A percentile compares a stretch with the other conserved stretches of the same genome.
Conservation (phyloP, 208 protist genomes). For the Leishmania guyanensis region DNA sequence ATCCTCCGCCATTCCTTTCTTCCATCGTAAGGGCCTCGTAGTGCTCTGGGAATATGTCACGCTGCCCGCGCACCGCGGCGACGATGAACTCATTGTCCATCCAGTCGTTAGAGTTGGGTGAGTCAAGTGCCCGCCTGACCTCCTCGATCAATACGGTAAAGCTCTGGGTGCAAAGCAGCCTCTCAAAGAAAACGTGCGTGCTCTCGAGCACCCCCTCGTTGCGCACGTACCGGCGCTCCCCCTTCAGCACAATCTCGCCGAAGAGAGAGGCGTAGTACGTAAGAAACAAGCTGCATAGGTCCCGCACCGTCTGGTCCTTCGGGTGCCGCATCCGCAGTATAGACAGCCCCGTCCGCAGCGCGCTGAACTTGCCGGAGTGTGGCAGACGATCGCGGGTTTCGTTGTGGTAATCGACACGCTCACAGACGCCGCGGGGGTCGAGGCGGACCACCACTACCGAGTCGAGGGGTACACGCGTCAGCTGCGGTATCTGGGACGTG, state of each 20-base stretch:
- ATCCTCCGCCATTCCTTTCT: constrained; percentile 67
- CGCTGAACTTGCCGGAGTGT: constrained; percentile 66
- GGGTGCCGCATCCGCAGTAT: constrained; percentile 58
- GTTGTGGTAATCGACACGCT: constrained; percentile 58
- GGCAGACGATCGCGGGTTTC: constrained; percentile 56
- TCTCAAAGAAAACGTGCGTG: constrained; percentile 51
- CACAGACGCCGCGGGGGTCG: constrained; percentile 52
- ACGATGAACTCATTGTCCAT: constrained; percentile 90
- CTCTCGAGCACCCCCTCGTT: constrained; percentile 18
- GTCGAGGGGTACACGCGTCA: constrained; percentile 50
- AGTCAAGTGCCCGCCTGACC: constrained; percentile 49
- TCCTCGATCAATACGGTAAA: constrained; percentile 63
- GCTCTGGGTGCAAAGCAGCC: constrained; percentile 66
- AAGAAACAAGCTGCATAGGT: constrained; percentile 80
- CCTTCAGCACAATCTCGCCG: constrained; percentile 59
- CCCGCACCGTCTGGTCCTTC: constrained; percentile 59
- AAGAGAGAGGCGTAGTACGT: constrained; percentile 81
- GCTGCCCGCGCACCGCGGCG: constrained; percentile 60
- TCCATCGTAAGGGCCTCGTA: constrained; percentile 58
- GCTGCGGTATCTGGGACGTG: constrained; percentile 61
- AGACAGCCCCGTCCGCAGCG: constrained; percentile 60
- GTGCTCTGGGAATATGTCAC: constrained; percentile 46
- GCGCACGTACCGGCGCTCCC: constrained; percentile 32
- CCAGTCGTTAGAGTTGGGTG: constrained; percentile 53
- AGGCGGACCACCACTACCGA: constrained; percentile 62